Evolutionary conservation across 2,329 filamentous ascomycete genomes (phyloP).

Genomic region (Penicillium fuscoglaucum): DNA sequence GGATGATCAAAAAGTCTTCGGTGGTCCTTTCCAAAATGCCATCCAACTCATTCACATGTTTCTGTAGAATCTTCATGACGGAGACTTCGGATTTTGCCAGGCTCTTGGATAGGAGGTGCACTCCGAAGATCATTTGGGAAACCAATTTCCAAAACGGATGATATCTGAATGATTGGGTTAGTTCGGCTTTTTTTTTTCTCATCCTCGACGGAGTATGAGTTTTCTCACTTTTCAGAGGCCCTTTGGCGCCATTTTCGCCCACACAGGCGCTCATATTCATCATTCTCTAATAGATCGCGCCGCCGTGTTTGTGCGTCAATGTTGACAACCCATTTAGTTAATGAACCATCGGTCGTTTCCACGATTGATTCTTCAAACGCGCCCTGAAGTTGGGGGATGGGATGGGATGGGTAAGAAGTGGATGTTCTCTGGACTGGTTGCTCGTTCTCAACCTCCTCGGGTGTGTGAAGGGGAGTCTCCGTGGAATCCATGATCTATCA

Average conservation of each 20-base stretch:
- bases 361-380: slow-evolving; percentile 49
- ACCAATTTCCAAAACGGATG: slow-evolving; percentile 89
- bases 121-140: slow-evolving; percentile 89
- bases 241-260: slow-evolving; percentile 74
- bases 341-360: slow-evolving; percentile 34
- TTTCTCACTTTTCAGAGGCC: slow-evolving; percentile 57
- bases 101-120: slow-evolving; percentile 80
- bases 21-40: slow-evolving; percentile 82
- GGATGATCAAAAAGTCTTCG: slow-evolving; percentile 78
- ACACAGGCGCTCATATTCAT: slow-evolving; percentile 68
- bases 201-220: background rate
- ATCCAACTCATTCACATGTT: slow-evolving; percentile 91
- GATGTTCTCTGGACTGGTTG: background rate
- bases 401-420: slow-evolving; percentile 37
- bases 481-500: background rate
- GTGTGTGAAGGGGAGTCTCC: background rate
- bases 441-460: background rate
- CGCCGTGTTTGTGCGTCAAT: slow-evolving; percentile 54
- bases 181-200: background rate
- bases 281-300: slow-evolving; percentile 66
- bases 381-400: slow-evolving; percentile 45
- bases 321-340: slow-evolving; percentile 33
- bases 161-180: slow-evolving; percentile 50
- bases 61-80: slow-evolving; percentile 84
- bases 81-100: slow-evolving; percentile 86